These are phyloP conservation scores for Talaromyces borbonicus DNA, from an alignment of 495 filamentous ascomycete genomes.

Conservation along the genomic window DNA sequence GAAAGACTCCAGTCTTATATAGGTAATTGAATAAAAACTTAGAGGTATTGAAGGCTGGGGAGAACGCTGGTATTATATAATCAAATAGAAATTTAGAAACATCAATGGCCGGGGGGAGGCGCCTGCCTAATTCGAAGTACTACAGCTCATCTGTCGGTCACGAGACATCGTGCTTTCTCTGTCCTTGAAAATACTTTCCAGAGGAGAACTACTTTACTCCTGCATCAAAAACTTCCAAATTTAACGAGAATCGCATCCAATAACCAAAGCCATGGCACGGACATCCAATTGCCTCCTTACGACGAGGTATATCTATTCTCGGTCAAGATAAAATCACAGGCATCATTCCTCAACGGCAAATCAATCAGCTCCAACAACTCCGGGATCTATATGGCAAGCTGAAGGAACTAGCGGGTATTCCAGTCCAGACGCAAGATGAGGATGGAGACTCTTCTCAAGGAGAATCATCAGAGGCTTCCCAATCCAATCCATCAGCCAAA, in stretches of 20 bases:
- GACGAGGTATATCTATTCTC: neutral
- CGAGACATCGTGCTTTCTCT: too few species aligned
- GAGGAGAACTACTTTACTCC: neutral
- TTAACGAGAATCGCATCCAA: neutral
- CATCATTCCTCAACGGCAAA: neutral
- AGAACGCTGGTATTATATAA: too few species aligned
- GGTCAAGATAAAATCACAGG: neutral
- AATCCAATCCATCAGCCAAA: neutral
- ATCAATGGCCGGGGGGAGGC: neutral
- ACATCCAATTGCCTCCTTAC: neutral
- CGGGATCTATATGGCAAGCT: neutral
- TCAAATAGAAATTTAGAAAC: neutral
- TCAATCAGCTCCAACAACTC: neutral
- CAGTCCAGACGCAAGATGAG: neutral
- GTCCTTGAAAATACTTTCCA: neutral
- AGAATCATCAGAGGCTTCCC: neutral
- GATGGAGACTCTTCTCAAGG: neutral
- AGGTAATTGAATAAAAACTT: too few species aligned
- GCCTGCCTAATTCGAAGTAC: too few species aligned
- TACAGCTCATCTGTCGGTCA: too few species aligned
- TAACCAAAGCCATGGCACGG: conserved; percentile 11
- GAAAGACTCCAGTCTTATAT: too few species aligned
- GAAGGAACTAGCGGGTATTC: neutral
- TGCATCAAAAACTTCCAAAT: neutral
- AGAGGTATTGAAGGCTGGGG: too few species aligned